Evolutionary conservation across 352 stramenopile species (phyloP), one percentile per base, ranked within the genome.

Genomic region (Globisporangium barbulae): DNA sequence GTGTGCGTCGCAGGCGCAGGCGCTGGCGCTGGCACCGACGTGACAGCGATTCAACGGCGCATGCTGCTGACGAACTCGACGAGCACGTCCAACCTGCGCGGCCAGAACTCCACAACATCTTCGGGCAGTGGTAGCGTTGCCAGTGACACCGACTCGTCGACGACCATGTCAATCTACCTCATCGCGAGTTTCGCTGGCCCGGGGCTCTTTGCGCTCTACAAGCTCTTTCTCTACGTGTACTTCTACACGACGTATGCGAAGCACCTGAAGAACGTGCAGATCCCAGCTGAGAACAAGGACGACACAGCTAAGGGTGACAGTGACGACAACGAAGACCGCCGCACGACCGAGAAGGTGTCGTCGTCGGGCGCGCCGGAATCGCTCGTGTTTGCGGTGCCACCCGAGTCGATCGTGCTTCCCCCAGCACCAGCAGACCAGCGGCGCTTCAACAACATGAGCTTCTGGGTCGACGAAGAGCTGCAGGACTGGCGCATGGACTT

Each of bases 381-480:
- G 15, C 54, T 50, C 22, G 35, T 61, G n/a, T 48, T 56, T 17
- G 22, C 7, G 7, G 35, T 41, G 8, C 19, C 30, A 0, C 31
- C 30, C 33, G 28, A 28, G 47, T 42, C 37, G 21, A 57, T 53
- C 39, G 56, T 62, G 44, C 39, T 53, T 1, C 56, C 56, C 7
- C 37, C 47, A n/a, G 30, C 58, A 1, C 21, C 48, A 30, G n/a
- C 35, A 12, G 47, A 59, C 31, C 47, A 49, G 28, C 56, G 56
- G 13, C 56, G 56, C 17, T 49, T 62, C 49, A 77, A 73, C 48
- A 80, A 78, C 35, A 62, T 63, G 59, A 78, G 70, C 4, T 89
- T 91, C 59, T 91, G 82, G 82, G 72, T 91, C 28, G 76, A 88
- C 9, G 76, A 89, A 56, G 82, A 89, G 49, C 72, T 89, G 19